Evolutionary conservation across 2,329 filamentous ascomycete species (phyloP).

Genomic region (Leptographium procerum): DNA sequence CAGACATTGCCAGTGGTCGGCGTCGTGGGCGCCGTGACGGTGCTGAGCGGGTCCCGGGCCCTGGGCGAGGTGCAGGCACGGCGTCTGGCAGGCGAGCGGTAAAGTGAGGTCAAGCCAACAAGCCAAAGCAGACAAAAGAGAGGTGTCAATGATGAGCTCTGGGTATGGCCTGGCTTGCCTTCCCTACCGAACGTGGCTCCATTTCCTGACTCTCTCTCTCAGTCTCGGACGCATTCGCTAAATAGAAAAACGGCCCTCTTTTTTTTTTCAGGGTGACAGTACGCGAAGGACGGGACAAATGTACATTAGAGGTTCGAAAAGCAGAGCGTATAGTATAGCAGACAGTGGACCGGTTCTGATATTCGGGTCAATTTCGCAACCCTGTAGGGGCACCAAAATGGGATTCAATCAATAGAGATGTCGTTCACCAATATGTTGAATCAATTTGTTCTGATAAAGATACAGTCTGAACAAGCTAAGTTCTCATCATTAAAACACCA

Average conservation of each 20-base stretch:
- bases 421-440: not conserved
- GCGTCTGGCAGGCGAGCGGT: conserved; percentile 62
- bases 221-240: too few relatives aligned
- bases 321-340: not conserved
- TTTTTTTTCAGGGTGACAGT: too few relatives aligned
- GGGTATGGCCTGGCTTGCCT: not conserved
- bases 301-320: not conserved
- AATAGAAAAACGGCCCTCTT: too few relatives aligned
- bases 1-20: conserved; percentile 67
- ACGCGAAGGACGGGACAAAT: not conserved
- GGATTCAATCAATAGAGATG: not conserved
- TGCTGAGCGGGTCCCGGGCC: conserved; percentile 81
- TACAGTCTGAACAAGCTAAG: not conserved
- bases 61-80: conserved; percentile 87
- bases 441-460: not conserved
- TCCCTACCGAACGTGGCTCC: too few relatives aligned
- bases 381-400: not conserved
- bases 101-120: conserved; percentile 12
- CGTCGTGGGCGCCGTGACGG: conserved; percentile 57
- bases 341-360: not conserved
- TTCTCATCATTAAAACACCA: too few relatives aligned
- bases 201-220: not conserved
- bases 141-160: not conserved
- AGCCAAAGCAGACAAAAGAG: not conserved
- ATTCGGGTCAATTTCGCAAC: not conserved